Base-by-base conservation (phyloP, 495 filamentous ascomycete genomes). In the Talaromyces proteolyticus region DNA sequence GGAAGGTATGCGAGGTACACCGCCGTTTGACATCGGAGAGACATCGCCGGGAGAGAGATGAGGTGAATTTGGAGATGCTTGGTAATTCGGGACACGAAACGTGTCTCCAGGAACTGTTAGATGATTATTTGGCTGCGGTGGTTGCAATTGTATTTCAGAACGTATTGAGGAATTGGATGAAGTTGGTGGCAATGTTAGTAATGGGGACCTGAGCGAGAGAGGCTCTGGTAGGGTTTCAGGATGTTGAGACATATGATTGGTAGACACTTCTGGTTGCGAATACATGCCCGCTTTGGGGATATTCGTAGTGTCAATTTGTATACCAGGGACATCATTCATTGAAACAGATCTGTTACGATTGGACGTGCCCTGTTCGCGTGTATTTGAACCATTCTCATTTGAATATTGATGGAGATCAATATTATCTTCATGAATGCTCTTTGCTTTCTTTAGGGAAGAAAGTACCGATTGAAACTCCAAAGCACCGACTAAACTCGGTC, bases 401-500 rank as follows among this genome's bases (percentile, higher is more conserved):
- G 88, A 89, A 62, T 88, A 88, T 47, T 86, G 77, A 44, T 87
- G 78, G 14, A 81, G 63, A 54, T 85, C 76, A 26, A 95, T 81
- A 11, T 82, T 81, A 17, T 79, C 70, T 29, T 85, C 72, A 51
- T 60, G 55, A 42, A 86, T 78, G 52, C 87, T 92, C 56, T 86
- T 79, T 24, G 84, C 85, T 56, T 82, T 89, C 55, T 93, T 81
- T 42, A 97, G 67, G 3, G 88, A 87, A 6, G 85, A 84, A 42
- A 99, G 73, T 11, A 96, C 86, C 2, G 91, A 89, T 52, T 89
- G 81, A 57, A 99, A 99, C 65, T 99, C 94, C 47, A 99, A 69
- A 4, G 86, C 94, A 41, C 94, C 94, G 5, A 97, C 87, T 18
- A 99, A 67, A 70, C 91, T 96, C 4, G 94, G 91, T 24, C 94